A percentile compares a stretch with the other conserved stretches of the same genome.
Evolutionary conservation across 495 filamentous ascomycete species (phyloP).

Genomic region (Aspergillus sclerotiicarbonarius): DNA sequence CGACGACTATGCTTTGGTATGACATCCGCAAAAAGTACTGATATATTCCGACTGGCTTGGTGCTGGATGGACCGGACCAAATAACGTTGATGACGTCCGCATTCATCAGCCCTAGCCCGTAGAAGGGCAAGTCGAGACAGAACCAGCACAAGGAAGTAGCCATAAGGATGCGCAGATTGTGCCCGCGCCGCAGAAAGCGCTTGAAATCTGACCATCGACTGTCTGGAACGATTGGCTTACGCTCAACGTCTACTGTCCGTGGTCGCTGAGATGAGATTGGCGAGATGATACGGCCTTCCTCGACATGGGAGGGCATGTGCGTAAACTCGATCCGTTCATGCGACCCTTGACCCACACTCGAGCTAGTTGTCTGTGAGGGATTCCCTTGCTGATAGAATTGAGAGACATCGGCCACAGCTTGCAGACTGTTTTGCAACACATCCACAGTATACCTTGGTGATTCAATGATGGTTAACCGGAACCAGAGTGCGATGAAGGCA

Average conservation of each 20-base stretch:
- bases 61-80: conserved; percentile 2
- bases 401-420: conserved; percentile 21
- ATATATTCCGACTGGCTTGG: neutral
- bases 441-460: conserved; percentile 50
- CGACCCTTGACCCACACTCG: neutral
- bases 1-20: conserved; percentile 14
- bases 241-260: neutral
- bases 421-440: conserved; percentile 33
- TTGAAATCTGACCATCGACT: conserved; percentile 7
- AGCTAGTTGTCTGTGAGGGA: neutral
- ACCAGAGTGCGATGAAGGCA: conserved; percentile 49
- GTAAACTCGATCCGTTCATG: no score
- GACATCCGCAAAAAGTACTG: conserved; percentile 1
- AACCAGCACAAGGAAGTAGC: conserved; percentile 15
- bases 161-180: conserved; percentile 3
- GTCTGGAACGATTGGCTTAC: neutral
- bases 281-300: neutral
- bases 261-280: neutral
- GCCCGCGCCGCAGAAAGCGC: neutral
- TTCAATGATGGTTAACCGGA: conserved; percentile 54
- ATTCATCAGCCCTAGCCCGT: conserved; percentile 13
- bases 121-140: conserved; percentile 12
- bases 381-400: conserved; percentile 10
- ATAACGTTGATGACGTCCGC: conserved; percentile 11
- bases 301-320: neutral